These are phyloP conservation scores for Rosa lucieae DNA, from an alignment of 306 rosid genomes.

Conservation along the genomic window DNA sequence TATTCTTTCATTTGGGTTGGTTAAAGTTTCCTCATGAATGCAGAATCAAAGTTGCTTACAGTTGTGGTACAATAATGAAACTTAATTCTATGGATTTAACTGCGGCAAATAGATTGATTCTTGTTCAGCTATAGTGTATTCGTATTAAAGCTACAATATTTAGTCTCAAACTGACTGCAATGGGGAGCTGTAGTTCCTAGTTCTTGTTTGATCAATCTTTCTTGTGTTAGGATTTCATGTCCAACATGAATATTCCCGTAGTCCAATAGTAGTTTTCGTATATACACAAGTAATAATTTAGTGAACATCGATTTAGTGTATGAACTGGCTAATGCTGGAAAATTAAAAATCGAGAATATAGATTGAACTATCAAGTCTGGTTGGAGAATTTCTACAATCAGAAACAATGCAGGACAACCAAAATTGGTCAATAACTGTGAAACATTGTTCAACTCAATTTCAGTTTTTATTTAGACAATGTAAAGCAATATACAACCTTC, in stretches of 20 bases:
- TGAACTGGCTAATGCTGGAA: neutral
- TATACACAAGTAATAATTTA: neutral
- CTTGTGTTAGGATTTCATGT: neutral
- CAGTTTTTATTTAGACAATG: neutral
- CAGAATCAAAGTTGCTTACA: neutral
- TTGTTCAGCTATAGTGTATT: neutral
- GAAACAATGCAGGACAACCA: neutral
- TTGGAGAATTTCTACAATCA: neutral
- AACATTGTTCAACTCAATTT: neutral
- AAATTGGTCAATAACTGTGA: neutral
- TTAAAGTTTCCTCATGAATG: neutral
- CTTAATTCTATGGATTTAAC: neutral
- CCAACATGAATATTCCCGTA: neutral
- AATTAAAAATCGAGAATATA: neutral
- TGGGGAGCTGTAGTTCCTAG: neutral
- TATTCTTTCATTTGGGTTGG: neutral
- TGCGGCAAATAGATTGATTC: neutral
- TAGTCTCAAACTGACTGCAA: neutral
- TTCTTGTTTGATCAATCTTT: neutral
- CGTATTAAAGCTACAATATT: neutral
- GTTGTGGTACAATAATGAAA: neutral
- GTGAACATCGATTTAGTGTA: neutral
- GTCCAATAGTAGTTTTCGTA: neutral
- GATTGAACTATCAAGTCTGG: neutral
- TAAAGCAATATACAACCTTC: neutral